Percentiles rank a stretch among this genome's conserved stretches.
phyloP scores from a whole-genome alignment of 2,329 filamentous ascomycete species.

The Pezicula neosporulosa region DNA sequence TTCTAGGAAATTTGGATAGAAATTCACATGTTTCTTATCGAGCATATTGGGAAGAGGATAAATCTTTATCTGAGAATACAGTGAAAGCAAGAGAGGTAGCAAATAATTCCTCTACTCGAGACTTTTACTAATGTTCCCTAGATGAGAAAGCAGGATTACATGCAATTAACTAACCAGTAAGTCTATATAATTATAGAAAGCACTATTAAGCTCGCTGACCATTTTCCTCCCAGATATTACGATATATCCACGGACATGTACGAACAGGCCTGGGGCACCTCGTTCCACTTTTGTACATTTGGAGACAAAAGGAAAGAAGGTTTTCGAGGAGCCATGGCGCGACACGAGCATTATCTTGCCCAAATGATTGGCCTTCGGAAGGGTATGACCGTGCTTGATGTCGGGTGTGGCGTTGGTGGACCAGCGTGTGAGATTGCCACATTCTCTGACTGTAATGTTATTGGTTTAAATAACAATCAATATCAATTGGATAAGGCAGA shows the following conservation, averaged over 20 bases:
- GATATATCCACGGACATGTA: constrained; percentile 93
- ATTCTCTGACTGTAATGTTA: constrained; percentile 86
- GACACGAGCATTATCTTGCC: constrained; percentile 97
- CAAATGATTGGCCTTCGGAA: constrained; percentile 84
- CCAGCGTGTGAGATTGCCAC: constrained; percentile 95
- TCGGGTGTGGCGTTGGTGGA: constrained; percentile 95
- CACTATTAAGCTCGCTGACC: too few species aligned
- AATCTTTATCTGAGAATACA: too few species aligned
- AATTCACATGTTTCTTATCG: too few species aligned
- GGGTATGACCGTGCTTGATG: constrained; percentile 87
- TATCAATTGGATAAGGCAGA: constrained; percentile 98
- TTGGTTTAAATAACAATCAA: constrained; percentile 98
- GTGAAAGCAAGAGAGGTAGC: too few species aligned
- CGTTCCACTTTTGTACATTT: constrained; percentile 97
- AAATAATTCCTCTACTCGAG: too few species aligned
- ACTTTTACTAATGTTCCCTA: too few species aligned
- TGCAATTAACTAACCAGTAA: too few species aligned
- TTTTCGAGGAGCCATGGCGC: constrained; percentile 88
- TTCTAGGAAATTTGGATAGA: too few species aligned
- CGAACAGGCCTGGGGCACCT: constrained; percentile 95
- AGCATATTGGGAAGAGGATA: too few species aligned
- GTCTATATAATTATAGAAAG: too few species aligned
- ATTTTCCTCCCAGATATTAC: too few species aligned
- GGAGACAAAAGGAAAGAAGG: constrained; percentile 80
- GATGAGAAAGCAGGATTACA: too few species aligned